Evolutionary conservation across 495 filamentous ascomycete genomes (phyloP).

Genomic region (Penicillium cataractarum): DNA sequence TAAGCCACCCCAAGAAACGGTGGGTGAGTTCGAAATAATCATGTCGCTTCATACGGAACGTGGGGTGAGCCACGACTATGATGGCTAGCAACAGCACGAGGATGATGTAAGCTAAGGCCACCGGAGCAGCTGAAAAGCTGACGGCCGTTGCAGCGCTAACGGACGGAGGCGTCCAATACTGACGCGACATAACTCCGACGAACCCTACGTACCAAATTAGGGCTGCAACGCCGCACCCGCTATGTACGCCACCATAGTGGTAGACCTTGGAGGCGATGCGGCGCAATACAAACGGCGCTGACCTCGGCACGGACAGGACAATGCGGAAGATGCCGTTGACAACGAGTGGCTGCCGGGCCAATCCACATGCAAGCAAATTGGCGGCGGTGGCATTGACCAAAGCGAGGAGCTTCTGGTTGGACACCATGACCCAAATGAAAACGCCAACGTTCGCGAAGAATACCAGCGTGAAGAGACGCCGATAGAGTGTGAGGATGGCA

Average conservation of each 20-base stretch:
- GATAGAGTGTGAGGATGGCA: slow-evolving; percentile 49
- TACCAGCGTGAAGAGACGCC: slow-evolving; percentile 56
- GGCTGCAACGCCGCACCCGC: slow-evolving; percentile 68
- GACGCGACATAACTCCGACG: slow-evolving; percentile 52
- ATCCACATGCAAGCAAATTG: slow-evolving; percentile 56
- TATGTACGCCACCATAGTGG: slow-evolving; percentile 77
- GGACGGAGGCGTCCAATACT: slow-evolving; percentile 35
- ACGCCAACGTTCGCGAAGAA: slow-evolving; percentile 55
- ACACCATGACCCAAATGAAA: slow-evolving; percentile 46
- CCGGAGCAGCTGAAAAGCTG: slow-evolving; percentile 35
- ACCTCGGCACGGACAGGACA: slow-evolving; percentile 61
- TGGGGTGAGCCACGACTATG: slow-evolving; percentile 46
- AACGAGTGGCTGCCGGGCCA: slow-evolving; percentile 75
- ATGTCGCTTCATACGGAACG: slow-evolving; percentile 51
- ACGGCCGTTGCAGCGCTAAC: slow-evolving; percentile 21
- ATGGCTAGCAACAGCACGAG: slow-evolving; percentile 47
- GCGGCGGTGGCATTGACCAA: slow-evolving; percentile 55
- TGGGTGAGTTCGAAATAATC: slow-evolving; percentile 61
- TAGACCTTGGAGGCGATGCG: slow-evolving; percentile 72
- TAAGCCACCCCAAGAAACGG: slow-evolving; percentile 57
- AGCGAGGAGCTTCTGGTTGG: slow-evolving; percentile 39
- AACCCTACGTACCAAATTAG: slow-evolving; percentile 71
- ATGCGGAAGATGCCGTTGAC: slow-evolving; percentile 71
- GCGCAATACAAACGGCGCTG: slow-evolving; percentile 64
- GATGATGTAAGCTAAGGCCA: slow-evolving; percentile 45